phyloP scores from a whole-genome alignment of 2,329 filamentous ascomycete species.

The Venturia aucupariae region DNA sequence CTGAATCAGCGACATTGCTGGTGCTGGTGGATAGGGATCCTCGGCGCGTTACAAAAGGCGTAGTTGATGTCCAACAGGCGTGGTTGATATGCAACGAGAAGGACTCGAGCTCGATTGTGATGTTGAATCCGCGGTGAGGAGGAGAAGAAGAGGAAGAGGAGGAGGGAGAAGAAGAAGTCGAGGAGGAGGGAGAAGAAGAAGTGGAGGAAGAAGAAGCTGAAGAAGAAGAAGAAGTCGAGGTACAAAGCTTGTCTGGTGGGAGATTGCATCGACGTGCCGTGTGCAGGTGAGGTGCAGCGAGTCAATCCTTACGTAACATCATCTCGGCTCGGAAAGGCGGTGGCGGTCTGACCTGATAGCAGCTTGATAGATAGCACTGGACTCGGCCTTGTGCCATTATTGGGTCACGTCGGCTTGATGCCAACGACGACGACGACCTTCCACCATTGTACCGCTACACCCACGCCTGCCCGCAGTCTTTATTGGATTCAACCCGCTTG shows the following conservation, averaged over 20 bases:
- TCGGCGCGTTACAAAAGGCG: neutral
- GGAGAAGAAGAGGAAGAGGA: no score
- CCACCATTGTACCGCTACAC: no score
- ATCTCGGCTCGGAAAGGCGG: neutral
- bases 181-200: neutral
- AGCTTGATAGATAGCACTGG: neutral
- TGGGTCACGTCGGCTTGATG: neutral
- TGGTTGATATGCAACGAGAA: neutral
- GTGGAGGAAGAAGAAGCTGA: no score
- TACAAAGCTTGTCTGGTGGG: neutral
- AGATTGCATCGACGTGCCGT: neutral
- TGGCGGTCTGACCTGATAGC: neutral
- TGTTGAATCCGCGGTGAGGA: constrained; percentile 1
- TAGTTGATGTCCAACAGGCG: neutral
- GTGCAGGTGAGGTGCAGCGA: neutral
- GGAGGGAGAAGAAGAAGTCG: neutral
- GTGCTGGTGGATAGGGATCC: neutral
- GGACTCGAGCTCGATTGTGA: neutral
- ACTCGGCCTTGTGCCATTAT: neutral
- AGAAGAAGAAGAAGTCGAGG: neutral
- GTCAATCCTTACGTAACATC: neutral
- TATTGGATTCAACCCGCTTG: neutral
- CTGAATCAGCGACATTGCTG: constrained; percentile 42
- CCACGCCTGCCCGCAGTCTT: neutral
- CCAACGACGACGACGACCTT: neutral